phyloP scores from a whole-genome alignment of 495 filamentous ascomycete genomes.

The Penicillium ochrochloron region DNA sequence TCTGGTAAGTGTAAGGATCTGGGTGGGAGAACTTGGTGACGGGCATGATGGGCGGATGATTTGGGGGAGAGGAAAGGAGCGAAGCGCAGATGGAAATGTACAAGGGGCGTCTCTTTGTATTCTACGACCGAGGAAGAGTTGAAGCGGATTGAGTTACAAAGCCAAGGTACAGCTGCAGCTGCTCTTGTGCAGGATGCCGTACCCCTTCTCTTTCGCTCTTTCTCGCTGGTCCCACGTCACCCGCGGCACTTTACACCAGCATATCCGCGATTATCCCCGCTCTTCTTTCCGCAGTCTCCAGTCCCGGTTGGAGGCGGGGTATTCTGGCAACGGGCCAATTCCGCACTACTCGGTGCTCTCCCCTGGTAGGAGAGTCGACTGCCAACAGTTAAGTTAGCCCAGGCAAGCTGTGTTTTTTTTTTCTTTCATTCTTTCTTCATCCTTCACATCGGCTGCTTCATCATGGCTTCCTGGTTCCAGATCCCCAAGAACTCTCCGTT shows the following conservation, averaged over 20 bases:
- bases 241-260: conserved; percentile 6
- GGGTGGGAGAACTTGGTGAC: conserved; percentile 57
- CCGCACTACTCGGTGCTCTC: conserved; percentile 26
- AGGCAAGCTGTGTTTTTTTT: conserved; percentile 9
- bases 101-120: conserved; percentile 11
- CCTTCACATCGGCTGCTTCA: conserved; percentile 15
- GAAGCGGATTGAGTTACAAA: neutral
- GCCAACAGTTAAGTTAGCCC: conserved; percentile 17
- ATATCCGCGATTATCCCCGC: conserved; percentile 29
- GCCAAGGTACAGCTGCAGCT: neutral
- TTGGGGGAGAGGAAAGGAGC: neutral
- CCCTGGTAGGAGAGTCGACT: conserved; percentile 10
- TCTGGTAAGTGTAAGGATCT: conserved; percentile 63
- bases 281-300: conserved; percentile 23
- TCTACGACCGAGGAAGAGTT: neutral
- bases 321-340: conserved; percentile 28
- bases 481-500: conserved; percentile 72
- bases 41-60: conserved; percentile 48
- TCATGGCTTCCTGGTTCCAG: conserved; percentile 68
- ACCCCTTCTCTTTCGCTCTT: neutral
- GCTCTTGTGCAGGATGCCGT: neutral
- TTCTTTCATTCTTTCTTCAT: conserved; percentile 11
- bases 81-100: conserved; percentile 7
- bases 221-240: conserved; percentile 5
- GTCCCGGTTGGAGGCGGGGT: conserved; percentile 31